phyloP scores from a whole-genome alignment of 1,139 yeast species.

The Kurtzmaniella quercitrusa region DNA sequence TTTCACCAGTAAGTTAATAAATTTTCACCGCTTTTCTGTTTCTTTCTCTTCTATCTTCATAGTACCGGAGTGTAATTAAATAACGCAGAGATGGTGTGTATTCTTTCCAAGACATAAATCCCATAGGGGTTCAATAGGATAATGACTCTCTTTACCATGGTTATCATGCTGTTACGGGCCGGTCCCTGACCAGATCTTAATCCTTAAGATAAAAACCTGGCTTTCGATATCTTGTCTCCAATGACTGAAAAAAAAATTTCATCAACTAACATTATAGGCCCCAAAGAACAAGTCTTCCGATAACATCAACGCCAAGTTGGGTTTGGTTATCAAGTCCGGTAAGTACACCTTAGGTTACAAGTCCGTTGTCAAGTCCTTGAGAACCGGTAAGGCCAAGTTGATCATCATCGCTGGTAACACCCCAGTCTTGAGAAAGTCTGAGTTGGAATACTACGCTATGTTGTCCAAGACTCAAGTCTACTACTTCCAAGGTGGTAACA shows the following conservation, averaged over 20 bases:
- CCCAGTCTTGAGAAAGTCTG: conserved; percentile 99
- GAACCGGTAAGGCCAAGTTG: conserved; percentile 99
- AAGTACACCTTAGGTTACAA: conserved; percentile 99
- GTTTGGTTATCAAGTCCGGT: conserved; percentile 98
- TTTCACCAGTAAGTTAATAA: neutral
- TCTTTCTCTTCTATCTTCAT: conserved; percentile 5
- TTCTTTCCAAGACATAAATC: conserved; percentile 13
- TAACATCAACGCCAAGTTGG: conserved; percentile 97
- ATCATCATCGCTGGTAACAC: conserved; percentile 98
- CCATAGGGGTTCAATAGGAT: neutral
- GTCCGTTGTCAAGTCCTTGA: conserved; percentile 96
- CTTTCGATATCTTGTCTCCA: too few species aligned
- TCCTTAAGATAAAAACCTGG: too few species aligned
- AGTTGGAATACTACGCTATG: conserved; percentile 99
- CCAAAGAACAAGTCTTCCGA: conserved; percentile 90
- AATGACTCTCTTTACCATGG: neutral
- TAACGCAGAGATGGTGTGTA: conserved; percentile 97
- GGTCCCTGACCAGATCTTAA: neutral
- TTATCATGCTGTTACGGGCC: neutral
- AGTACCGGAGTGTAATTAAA: conserved; percentile 83
- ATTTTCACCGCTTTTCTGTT: conserved; percentile 3
- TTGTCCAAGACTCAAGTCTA: conserved; percentile 97
- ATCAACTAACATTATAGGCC: conserved; percentile 60
- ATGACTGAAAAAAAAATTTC: conserved; percentile 7
- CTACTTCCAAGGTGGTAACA: conserved; percentile 99